These are phyloP conservation scores for Myxozyma nipponensis DNA, from an alignment of 805 yeast species.

Conservation along the genomic window DNA sequence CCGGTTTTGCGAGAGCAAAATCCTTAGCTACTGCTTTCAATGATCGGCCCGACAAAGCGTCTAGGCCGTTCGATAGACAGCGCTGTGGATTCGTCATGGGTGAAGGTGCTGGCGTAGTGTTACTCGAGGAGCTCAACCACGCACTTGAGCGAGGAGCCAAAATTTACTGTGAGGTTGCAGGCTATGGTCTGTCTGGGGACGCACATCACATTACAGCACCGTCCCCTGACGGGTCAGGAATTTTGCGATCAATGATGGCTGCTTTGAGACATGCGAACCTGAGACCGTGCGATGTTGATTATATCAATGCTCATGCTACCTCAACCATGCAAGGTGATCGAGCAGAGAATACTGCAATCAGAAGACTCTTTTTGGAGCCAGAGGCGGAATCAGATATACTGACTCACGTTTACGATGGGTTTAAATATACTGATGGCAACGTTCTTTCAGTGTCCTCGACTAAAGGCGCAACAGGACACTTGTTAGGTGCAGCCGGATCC, in stretches of 20 bases:
- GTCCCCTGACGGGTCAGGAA: constrained; percentile 75
- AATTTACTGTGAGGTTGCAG: constrained; percentile 76
- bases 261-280: constrained; percentile 57
- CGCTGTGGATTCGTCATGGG: constrained; percentile 88
- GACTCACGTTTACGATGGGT: constrained; percentile 8
- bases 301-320: constrained; percentile 96
- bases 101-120: constrained; percentile 84
- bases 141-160: constrained; percentile 58
- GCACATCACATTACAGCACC: constrained; percentile 95
- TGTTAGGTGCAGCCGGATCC: constrained; percentile 94
- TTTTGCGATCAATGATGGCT: constrained; percentile 72
- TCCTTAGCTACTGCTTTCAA: constrained; percentile 64
- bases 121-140: constrained; percentile 73
- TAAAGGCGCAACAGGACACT: constrained; percentile 90
- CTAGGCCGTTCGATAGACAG: constrained; percentile 79
- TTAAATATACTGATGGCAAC: constrained; percentile 7
- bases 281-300: constrained; percentile 52
- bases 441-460: constrained; percentile 61
- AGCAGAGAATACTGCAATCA: constrained; percentile 78
- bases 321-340: constrained; percentile 85
- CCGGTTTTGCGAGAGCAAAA: constrained; percentile 88
- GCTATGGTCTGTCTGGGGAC: constrained; percentile 91
- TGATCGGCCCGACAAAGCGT: constrained; percentile 60
- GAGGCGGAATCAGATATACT: constrained; percentile 40
- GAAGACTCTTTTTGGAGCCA: constrained; percentile 44